Percentiles rank a stretch among this genome's conserved stretches.
Conservation (phyloP, 768 basidiomycete species). For the Leccinum sublutescens region DNA sequence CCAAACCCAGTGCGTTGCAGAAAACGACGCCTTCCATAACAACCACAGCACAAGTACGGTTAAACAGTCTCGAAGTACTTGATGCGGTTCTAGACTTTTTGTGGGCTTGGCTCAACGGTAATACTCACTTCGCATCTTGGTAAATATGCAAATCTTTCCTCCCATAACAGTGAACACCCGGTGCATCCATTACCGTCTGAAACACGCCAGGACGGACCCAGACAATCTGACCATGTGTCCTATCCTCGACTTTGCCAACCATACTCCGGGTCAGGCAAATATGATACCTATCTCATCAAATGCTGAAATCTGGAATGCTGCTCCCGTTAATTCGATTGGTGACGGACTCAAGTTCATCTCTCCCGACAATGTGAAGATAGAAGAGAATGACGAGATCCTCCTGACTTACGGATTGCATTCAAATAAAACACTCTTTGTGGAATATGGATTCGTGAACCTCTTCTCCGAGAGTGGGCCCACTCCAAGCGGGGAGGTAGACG, state of each 20-base stretch:
- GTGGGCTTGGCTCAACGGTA: slow-evolving; percentile 94
- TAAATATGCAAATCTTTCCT: slow-evolving; percentile 5
- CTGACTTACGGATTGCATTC: slow-evolving; percentile 80
- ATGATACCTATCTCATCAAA: slow-evolving; percentile 43
- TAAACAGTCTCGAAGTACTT: slow-evolving; percentile 1
- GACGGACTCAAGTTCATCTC: slow-evolving; percentile 54
- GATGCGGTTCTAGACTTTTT: slow-evolving; percentile 46
- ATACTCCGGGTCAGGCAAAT: slow-evolving; percentile 43
- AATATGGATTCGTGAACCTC: slow-evolving; percentile 82
- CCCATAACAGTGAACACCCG: slow-evolving; percentile 78
- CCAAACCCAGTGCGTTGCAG: slow-evolving; percentile 1
- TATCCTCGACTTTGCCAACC: slow-evolving; percentile 90
- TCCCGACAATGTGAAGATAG: slow-evolving; percentile 40
- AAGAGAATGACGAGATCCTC: slow-evolving; percentile 62
- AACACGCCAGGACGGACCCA: slow-evolving; percentile 45
- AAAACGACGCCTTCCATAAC: slow-evolving; percentile 6
- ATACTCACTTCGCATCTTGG: slow-evolving; percentile 5
- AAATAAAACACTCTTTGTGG: slow-evolving; percentile 75
- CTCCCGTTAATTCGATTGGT: slow-evolving; percentile 35
- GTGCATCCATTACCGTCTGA: slow-evolving; percentile 72
- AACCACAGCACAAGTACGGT: neutral
- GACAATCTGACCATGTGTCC: slow-evolving; percentile 89
- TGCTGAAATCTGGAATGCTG: slow-evolving; percentile 37
- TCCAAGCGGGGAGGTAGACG: slow-evolving; percentile 56
- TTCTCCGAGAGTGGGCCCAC: slow-evolving; percentile 27